Evolutionary conservation across 306 rosid genomes (phyloP).

Genomic region (Trifolium dubium): DNA sequence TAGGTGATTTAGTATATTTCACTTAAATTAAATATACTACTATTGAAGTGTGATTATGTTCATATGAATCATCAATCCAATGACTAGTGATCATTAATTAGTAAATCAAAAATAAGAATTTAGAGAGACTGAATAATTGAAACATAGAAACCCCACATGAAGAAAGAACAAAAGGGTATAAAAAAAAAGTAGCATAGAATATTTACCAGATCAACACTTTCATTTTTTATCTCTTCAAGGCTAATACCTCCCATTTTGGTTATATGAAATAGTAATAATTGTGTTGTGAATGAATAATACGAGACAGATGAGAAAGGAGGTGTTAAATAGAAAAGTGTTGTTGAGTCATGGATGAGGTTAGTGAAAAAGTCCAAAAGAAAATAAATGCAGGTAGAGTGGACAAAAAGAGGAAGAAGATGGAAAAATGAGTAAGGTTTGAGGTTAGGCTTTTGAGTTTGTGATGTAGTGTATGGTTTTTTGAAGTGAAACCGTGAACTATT

Average conservation of each 20-base stretch:
- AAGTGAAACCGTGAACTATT: constrained; percentile 34
- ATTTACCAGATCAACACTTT: constrained; percentile 80
- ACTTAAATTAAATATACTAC: no score
- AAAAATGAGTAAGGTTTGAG: background rate
- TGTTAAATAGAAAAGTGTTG: constrained; percentile 36
- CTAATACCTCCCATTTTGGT: constrained; percentile 64
- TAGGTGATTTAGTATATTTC: no score
- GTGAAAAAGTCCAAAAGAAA: constrained; percentile 45
- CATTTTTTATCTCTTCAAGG: constrained; percentile 86
- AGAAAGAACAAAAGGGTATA: background rate
- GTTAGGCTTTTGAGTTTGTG: background rate
- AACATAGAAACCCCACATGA: background rate
- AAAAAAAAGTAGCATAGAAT: background rate
- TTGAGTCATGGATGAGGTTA: constrained; percentile 5
- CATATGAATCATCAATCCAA: background rate
- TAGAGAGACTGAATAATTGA: background rate
- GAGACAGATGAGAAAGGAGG: background rate
- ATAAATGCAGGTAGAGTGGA: constrained; percentile 35
- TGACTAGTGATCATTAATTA: no score
- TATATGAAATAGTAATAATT: background rate
- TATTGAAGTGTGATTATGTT: background rate
- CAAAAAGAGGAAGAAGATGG: background rate
- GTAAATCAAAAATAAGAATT: background rate
- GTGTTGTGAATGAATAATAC: background rate
- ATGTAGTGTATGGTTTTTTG: background rate